Percentiles rank a stretch among this genome's conserved stretches.
Evolutionary conservation across 176 grass and related monocot species (phyloP).

Genomic region (Oryza brachyantha): DNA sequence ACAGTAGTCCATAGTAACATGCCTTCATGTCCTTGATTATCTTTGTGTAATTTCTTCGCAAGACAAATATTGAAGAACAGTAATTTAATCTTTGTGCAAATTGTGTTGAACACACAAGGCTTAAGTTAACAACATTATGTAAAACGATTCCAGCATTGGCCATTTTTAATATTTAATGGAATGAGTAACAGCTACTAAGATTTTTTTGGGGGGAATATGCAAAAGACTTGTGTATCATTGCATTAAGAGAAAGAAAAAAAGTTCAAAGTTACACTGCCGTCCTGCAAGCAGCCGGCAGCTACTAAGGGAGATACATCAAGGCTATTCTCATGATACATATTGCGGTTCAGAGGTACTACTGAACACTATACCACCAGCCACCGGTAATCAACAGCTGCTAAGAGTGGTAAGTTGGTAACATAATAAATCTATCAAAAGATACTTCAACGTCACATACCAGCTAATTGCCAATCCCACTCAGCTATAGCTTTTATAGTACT

Average conservation of each 20-base stretch:
- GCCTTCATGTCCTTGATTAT: background rate
- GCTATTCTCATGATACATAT: too few relatives aligned
- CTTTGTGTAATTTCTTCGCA: background rate
- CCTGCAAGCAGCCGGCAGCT: too few relatives aligned
- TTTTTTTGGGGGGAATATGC: too few relatives aligned
- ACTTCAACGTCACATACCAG: background rate
- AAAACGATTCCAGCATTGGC: background rate
- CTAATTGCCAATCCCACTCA: background rate
- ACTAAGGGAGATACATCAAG: too few relatives aligned
- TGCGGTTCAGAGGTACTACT: too few relatives aligned
- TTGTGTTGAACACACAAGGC: background rate
- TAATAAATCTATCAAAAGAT: background rate
- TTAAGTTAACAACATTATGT: background rate
- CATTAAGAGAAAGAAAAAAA: too few relatives aligned
- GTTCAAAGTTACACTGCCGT: too few relatives aligned
- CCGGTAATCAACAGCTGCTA: too few relatives aligned
- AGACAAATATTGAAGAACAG: background rate
- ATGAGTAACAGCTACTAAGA: background rate
- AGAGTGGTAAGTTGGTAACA: too few relatives aligned
- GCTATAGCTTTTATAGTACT: background rate
- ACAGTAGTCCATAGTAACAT: background rate
- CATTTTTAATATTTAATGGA: background rate
- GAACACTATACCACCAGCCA: too few relatives aligned
- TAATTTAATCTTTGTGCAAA: background rate
- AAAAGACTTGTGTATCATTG: too few relatives aligned